Evolutionary conservation across 2,329 filamentous ascomycete species (phyloP).

Genomic region (Bipolaris oryzae): DNA sequence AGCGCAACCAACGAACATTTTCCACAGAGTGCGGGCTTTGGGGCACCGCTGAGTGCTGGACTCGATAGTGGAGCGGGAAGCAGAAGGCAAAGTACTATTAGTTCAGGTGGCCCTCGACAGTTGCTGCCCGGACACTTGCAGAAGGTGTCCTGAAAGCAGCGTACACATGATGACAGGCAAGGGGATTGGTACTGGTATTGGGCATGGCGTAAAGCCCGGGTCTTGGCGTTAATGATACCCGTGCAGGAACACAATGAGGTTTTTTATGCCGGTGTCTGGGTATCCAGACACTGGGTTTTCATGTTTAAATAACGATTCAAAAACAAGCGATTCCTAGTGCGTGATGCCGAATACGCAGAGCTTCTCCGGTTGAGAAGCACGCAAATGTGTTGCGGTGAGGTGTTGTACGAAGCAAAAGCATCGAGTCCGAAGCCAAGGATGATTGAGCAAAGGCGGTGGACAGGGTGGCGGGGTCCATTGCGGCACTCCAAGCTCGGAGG

Average conservation of each 20-base stretch:
- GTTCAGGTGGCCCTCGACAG: slow-evolving; percentile 40
- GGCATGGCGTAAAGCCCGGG: neutral
- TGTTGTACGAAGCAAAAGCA: neutral
- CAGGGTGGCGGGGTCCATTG: slow-evolving; percentile 5
- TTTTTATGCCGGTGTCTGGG: neutral
- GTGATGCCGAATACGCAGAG: neutral
- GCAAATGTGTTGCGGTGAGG: neutral
- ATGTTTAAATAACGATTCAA: neutral
- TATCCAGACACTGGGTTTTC: neutral
- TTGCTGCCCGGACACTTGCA: slow-evolving; percentile 48
- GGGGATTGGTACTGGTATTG: slow-evolving; percentile 15
- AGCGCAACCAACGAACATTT: slow-evolving; percentile 42
- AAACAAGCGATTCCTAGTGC: neutral
- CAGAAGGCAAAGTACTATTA: slow-evolving; percentile 41
- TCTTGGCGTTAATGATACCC: slow-evolving; percentile 10
- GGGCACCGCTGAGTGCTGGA: slow-evolving; percentile 38
- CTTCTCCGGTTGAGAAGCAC: neutral
- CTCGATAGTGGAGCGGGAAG: slow-evolving; percentile 35
- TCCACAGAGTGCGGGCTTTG: slow-evolving; percentile 37
- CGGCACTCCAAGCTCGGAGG: slow-evolving; percentile 12
- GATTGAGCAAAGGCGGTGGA: neutral
- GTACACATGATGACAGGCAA: slow-evolving; percentile 37
- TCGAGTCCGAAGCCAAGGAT: neutral
- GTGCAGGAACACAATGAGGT: slow-evolving; percentile 3
- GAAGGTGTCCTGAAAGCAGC: slow-evolving; percentile 1